Conservation (phyloP, 345 rosid genomes). For the Melastoma malabathricum region DNA sequence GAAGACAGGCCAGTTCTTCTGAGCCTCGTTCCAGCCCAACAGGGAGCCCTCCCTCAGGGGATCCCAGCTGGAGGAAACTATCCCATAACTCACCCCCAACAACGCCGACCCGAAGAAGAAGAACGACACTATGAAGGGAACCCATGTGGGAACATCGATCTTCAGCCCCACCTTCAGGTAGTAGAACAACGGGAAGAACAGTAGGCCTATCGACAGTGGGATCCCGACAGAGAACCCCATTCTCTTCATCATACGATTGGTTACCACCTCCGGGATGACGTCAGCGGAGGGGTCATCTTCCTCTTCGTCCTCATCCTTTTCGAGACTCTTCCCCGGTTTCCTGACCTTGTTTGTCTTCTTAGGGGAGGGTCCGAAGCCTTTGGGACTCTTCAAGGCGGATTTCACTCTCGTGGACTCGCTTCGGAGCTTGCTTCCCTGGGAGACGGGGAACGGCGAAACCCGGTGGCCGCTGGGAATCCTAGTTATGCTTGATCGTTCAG, state of each 20-base stretch:
- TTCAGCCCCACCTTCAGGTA: constrained; percentile 71
- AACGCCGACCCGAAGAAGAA: constrained; percentile 79
- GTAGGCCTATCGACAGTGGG: constrained; percentile 56
- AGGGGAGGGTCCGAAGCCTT: constrained; percentile 61
- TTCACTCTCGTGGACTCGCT: constrained; percentile 16
- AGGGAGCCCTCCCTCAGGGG: constrained; percentile 83
- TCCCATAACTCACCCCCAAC: constrained; percentile 80
- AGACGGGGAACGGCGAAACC: constrained; percentile 13
- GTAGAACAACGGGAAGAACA: constrained; percentile 84
- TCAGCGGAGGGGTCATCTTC: constrained; percentile 35
- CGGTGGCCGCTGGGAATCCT: constrained; percentile 10
- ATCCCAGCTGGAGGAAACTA: constrained; percentile 95
- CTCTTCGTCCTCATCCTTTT: constrained; percentile 14
- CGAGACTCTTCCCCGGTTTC: constrained; percentile 14
- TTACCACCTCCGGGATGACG: constrained; percentile 76
- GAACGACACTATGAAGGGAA: constrained; percentile 72
- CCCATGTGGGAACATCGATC: constrained; percentile 76
- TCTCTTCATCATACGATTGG: constrained; percentile 82
- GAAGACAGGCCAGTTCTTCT: constrained; percentile 88
- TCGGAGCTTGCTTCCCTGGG: constrained; percentile 1
- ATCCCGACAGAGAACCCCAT: constrained; percentile 71
- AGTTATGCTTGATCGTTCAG: constrained; percentile 3
- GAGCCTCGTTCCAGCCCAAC: constrained; percentile 91
- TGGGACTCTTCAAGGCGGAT: constrained; percentile 54
- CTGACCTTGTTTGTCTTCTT: constrained; percentile 42